Base-by-base conservation (phyloP, 73 alveolate species). In the Paramecium octaurelia region DNA sequence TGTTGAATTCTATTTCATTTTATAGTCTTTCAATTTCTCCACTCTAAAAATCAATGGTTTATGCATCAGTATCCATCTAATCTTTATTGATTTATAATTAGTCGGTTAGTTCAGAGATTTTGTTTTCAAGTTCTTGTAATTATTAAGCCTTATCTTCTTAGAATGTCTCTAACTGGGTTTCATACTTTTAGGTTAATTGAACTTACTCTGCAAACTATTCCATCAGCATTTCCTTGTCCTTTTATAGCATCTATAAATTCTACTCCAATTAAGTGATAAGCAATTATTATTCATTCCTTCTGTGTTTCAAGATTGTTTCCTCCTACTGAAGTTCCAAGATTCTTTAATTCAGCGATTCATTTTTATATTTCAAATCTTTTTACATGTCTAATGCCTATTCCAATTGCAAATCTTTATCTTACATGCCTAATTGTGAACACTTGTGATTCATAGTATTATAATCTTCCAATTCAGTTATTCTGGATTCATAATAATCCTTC, bases 401-500 rank as follows among this genome's bases (percentile, higher is more conserved):
- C 18, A 80, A 80, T 24, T 80, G 35, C 5, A 16, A 31, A 24
- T 80, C 91, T 80, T 80, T 80, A 46, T 80, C 73, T 24, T n/a
- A 3, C 57, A 48, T 40, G 12, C 91, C 91, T 40, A 23, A 1
- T 42, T 43, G 6, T 8, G 75, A 38, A 23, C 27, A 40, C 46
- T 80, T 64, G 0, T 46, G 46, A 46, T 43, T 24, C 18, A 44
- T 80, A 0, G 35, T 24, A 80, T 80, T 75, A 23, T 38, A 38
- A 42, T 21, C 60, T 36, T 29, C 88, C 58, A 75, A 21, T 75
- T 75, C 88, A n/a, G 88, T 75, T 29, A 75, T 75, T 42, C 36
- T 29, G 2, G 68, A 38, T 75, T 75, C 88, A 75, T 75, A 75
- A 75, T 35, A 75, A 5, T 75, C 88, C 20, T 42, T 75, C 88